Conservation (phyloP, 495 filamentous ascomycete genomes). For the Lepraria neglecta region DNA sequence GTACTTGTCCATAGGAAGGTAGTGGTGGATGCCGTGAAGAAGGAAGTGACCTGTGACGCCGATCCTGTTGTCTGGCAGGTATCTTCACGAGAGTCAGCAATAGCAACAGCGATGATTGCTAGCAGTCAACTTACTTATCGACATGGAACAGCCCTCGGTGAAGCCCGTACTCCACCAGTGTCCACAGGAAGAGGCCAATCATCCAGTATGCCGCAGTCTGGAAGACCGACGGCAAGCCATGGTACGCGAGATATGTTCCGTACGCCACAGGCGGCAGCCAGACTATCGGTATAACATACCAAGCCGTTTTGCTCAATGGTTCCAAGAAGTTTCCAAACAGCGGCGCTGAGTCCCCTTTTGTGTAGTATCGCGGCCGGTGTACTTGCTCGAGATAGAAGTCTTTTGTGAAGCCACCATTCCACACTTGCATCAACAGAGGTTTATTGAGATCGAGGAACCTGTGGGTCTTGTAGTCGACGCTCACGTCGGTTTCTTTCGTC, state of each 20-base stretch:
- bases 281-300: conserved; percentile 77
- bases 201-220: conserved; percentile 51
- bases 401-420: conserved; percentile 80
- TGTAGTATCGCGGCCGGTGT: conserved; percentile 91
- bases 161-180: conserved; percentile 80
- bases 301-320: conserved; percentile 85
- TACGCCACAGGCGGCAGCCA: conserved; percentile 84
- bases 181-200: conserved; percentile 72
- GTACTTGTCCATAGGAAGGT: conserved; percentile 95
- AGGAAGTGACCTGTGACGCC: conserved; percentile 84
- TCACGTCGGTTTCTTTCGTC: conserved; percentile 72
- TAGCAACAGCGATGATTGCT: not conserved
- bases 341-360: conserved; percentile 82
- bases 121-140: conserved; percentile 58
- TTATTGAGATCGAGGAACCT: conserved; percentile 88
- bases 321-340: conserved; percentile 98
- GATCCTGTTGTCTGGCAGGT: conserved; percentile 87
- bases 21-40: conserved; percentile 96
- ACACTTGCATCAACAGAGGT: conserved; percentile 84
- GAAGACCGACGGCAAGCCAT: conserved; percentile 46
- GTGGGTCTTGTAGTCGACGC: conserved; percentile 70
- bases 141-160: conserved; percentile 94
- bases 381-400: conserved; percentile 95
- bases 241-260: conserved; percentile 59
- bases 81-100: conserved; percentile 41